Evolutionary conservation across 2,329 filamentous ascomycete genomes (phyloP).

Genomic region (Fusarium euwallaceae): DNA sequence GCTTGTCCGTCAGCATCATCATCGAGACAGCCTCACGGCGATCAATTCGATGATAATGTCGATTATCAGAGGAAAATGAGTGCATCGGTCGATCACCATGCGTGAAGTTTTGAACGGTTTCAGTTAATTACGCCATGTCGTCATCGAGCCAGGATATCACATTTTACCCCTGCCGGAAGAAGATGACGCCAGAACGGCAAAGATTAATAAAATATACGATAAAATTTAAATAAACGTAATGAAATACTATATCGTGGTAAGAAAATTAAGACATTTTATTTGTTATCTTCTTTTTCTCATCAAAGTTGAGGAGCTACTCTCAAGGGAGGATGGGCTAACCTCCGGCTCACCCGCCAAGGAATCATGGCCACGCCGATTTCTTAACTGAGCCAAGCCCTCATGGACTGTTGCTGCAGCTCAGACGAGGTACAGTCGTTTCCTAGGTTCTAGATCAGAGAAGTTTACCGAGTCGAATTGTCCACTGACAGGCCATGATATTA

Average conservation of each 20-base stretch:
- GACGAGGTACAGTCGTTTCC: not conserved
- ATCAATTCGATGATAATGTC: not conserved
- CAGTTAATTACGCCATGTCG: not conserved
- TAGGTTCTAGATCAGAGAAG: not conserved
- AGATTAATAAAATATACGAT: too few relatives aligned
- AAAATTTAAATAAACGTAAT: too few relatives aligned
- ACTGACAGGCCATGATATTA: not conserved
- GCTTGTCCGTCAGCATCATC: not conserved
- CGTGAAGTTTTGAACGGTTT: not conserved
- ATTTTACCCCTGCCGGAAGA: not conserved
- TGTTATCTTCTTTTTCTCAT: too few relatives aligned
- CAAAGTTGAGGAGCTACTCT: too few relatives aligned
- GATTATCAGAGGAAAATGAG: not conserved
- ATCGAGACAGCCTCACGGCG: not conserved
- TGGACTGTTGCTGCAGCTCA: not conserved
- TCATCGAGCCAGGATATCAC: constrained; percentile 2
- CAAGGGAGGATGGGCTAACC: too few relatives aligned
- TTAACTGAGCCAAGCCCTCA: not conserved
- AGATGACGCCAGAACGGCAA: not conserved
- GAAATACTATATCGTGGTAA: too few relatives aligned
- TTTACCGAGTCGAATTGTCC: not conserved
- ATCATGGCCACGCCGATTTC: not conserved
- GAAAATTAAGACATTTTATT: too few relatives aligned
- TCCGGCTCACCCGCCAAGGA: too few relatives aligned
- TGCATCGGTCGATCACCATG: not conserved